A percentile compares a stretch with the other conserved stretches of the same genome.
phyloP scores from a whole-genome alignment of 441 rosid genomes.

The Mallotus japonicus region DNA sequence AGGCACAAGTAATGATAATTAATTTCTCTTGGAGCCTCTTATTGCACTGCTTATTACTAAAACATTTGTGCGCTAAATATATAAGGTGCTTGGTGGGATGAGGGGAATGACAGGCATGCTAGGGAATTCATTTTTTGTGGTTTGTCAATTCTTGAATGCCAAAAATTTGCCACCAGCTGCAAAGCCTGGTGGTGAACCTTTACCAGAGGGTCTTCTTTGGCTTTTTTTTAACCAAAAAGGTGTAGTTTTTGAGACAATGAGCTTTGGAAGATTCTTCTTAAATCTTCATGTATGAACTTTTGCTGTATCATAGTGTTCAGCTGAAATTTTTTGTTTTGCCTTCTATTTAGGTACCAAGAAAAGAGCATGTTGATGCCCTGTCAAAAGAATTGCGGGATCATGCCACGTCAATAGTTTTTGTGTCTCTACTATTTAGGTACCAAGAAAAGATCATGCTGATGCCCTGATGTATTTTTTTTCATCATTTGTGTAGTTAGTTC shows the following conservation, averaged over 20 bases:
- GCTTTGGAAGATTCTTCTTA: background rate
- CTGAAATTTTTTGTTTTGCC: background rate
- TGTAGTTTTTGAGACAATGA: constrained; percentile 18
- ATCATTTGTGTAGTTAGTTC: background rate
- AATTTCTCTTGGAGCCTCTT: background rate
- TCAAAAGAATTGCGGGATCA: constrained; percentile 76
- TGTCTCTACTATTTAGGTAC: background rate
- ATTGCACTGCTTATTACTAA: background rate
- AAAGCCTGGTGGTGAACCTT: constrained; percentile 85
- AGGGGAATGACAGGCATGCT: constrained; percentile 95
- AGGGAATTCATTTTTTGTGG: constrained; percentile 97
- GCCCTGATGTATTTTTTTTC: background rate
- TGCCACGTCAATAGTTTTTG: constrained; percentile 51
- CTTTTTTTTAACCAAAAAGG: constrained; percentile 99
- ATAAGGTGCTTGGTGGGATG: constrained; percentile 98
- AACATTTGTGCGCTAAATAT: no score
- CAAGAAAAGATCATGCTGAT: no score
- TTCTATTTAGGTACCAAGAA: constrained; percentile 71
- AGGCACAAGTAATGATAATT: background rate
- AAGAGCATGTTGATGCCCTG: constrained; percentile 81
- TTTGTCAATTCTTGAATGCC: constrained; percentile 95
- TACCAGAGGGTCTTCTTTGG: constrained; percentile 97
- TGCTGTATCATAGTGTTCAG: background rate
- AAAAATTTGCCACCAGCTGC: constrained; percentile 83
- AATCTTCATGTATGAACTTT: background rate